Percentiles rank a stretch among this genome's conserved stretches.
These are phyloP conservation scores for Pythium diclinum DNA, from an alignment of 352 stramenopile genomes.

Conservation along the genomic window DNA sequence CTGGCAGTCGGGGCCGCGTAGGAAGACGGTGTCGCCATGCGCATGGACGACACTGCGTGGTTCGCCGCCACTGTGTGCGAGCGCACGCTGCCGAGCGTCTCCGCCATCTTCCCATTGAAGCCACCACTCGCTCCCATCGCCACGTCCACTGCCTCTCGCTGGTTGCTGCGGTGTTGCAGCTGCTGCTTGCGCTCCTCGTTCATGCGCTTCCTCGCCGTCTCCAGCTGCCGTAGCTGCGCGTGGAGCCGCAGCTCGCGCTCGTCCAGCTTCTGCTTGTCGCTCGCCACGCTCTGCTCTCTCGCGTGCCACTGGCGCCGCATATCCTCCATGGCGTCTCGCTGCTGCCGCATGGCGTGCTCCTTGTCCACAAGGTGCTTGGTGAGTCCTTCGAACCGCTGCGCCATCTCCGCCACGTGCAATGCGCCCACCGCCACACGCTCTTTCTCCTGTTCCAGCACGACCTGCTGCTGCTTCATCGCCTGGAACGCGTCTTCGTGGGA, in stretches of 20 bases:
- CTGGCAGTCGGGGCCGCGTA: background rate
- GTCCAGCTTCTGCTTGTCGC: slow-evolving; percentile 43
- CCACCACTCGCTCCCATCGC: background rate
- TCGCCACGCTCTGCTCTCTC: slow-evolving; percentile 30
- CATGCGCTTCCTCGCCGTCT: slow-evolving; percentile 38
- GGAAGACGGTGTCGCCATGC: background rate
- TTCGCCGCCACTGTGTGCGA: background rate
- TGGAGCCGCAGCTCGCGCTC: slow-evolving; percentile 49
- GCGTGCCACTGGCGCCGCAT: slow-evolving; percentile 13
- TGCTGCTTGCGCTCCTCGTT: slow-evolving; percentile 49
- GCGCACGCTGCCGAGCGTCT: background rate
- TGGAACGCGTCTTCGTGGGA: slow-evolving; percentile 28
- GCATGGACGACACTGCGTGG: background rate
- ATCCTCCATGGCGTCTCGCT: slow-evolving; percentile 10
- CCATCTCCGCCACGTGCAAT: slow-evolving; percentile 26
- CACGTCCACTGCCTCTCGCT: background rate
- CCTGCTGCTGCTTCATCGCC: slow-evolving; percentile 10
- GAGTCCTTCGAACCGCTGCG: slow-evolving; percentile 14
- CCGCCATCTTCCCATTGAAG: background rate
- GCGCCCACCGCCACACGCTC: slow-evolving; percentile 17
- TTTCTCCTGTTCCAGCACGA: slow-evolving; percentile 22
- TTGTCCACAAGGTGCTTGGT: slow-evolving; percentile 18
- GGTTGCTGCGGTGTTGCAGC: slow-evolving; percentile 16
- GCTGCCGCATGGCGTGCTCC: slow-evolving; percentile 16
- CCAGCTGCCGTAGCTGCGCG: slow-evolving; percentile 53